A percentile compares a stretch with the other conserved stretches of the same genome.
Evolutionary conservation across 2,329 filamentous ascomycete genomes (phyloP).

Genomic region (Tolypocladium guangdongense): DNA sequence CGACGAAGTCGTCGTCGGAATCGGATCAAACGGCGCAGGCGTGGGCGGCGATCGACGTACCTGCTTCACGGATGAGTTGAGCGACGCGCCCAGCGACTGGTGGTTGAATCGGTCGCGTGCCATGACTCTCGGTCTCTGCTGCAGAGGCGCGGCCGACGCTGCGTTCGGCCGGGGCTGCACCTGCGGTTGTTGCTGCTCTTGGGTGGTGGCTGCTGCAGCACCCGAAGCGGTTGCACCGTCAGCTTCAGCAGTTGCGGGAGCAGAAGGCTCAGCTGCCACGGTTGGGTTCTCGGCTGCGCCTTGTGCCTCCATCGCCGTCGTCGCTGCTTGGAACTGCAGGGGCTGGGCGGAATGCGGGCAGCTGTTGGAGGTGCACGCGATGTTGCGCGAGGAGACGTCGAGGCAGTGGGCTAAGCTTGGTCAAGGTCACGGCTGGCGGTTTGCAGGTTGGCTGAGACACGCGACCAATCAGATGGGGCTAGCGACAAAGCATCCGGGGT

Average conservation of each 20-base stretch:
- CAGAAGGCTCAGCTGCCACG: background rate
- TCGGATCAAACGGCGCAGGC: background rate
- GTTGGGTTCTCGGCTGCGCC: background rate
- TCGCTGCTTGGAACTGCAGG: background rate
- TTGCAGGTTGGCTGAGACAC: background rate
- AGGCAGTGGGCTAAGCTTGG: background rate
- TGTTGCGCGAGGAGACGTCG: background rate
- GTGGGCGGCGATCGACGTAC: conserved; percentile 30
- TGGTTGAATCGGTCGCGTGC: conserved; percentile 45
- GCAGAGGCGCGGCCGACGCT: conserved; percentile 10
- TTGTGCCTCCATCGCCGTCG: background rate
- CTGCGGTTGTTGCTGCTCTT: conserved; percentile 4
- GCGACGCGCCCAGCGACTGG: conserved; percentile 55
- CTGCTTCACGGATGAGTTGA: conserved; percentile 58
- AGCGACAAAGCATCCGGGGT: background rate
- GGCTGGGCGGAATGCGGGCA: background rate
- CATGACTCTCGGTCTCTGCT: conserved; percentile 14
- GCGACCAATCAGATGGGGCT: conserved; percentile 1
- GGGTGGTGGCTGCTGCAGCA: background rate
- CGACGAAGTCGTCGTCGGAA: conserved; percentile 3
- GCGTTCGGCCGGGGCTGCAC: conserved; percentile 6
- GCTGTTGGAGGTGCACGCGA: background rate
- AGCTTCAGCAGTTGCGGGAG: conserved; percentile 1
- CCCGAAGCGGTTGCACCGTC: background rate
- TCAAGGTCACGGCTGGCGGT: background rate